Evolutionary conservation across 495 filamentous ascomycete species (phyloP).

Genomic region (Penicillium antarcticum): DNA sequence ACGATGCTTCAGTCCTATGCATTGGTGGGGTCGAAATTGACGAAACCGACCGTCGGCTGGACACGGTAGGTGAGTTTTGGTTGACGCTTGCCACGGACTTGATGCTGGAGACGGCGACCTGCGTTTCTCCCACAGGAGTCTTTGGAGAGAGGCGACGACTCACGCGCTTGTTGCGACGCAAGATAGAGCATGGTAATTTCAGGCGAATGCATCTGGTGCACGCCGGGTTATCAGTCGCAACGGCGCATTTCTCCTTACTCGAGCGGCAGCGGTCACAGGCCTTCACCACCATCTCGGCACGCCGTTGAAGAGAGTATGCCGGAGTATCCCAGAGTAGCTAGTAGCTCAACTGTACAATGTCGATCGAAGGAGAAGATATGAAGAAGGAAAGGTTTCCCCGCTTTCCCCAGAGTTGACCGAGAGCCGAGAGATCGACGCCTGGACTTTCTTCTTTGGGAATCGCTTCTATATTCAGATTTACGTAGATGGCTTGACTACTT

Average conservation of each 20-base stretch:
- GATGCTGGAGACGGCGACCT: conserved; percentile 20
- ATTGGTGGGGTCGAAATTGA: conserved; percentile 7
- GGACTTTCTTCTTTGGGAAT: not conserved
- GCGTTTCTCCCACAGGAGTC: conserved; percentile 6
- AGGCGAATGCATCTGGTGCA: conserved; percentile 26
- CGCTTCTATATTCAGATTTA: too few species aligned
- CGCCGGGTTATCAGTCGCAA: conserved; percentile 13
- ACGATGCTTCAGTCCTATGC: not conserved
- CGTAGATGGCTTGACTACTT: too few species aligned
- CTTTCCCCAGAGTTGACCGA: conserved; percentile 12
- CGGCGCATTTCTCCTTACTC: conserved; percentile 24
- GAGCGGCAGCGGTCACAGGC: conserved; percentile 24
- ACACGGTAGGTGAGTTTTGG: conserved; percentile 3
- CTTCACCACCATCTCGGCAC: conserved; percentile 18
- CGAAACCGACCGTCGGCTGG: conserved; percentile 5
- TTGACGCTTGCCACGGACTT: conserved; percentile 8
- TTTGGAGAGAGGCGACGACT: conserved; percentile 17
- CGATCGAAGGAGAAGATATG: not conserved
- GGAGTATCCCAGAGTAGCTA: not conserved
- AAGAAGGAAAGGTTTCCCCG: conserved; percentile 12
- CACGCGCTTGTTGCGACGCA: conserved; percentile 21
- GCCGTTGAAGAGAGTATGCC: not conserved
- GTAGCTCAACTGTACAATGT: not conserved
- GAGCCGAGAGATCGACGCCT: conserved; percentile 2
- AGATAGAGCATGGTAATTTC: conserved; percentile 20